Evolutionary conservation across 2,329 filamentous ascomycete species (phyloP).

Genomic region (Neofusicoccum kwambonambiense): DNA sequence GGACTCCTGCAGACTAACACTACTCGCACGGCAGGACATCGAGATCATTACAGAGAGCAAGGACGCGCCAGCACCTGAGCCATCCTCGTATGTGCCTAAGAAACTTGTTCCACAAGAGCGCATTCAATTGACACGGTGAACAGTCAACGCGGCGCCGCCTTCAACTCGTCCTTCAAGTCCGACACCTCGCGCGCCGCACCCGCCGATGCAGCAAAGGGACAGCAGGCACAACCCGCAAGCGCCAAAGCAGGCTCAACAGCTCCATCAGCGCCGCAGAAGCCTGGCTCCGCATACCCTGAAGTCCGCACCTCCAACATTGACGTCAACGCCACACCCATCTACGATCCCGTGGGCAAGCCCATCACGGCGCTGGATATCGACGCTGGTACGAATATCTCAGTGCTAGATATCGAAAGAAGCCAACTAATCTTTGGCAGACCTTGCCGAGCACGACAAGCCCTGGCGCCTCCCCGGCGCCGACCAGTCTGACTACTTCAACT

Average conservation of each 20-base stretch:
- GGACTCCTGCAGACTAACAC: constrained; percentile 23
- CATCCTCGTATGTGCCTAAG: constrained; percentile 29
- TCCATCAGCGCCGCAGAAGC: constrained; percentile 16
- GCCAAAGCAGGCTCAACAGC: constrained; percentile 17
- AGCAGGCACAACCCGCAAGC: constrained; percentile 19
- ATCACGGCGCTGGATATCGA: constrained; percentile 58
- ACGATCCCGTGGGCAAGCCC: constrained; percentile 68
- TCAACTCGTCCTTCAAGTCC: constrained; percentile 37
- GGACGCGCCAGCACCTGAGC: constrained; percentile 37
- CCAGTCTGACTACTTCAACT: constrained; percentile 97
- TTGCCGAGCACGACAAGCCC: constrained; percentile 75
- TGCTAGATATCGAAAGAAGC: constrained; percentile 38
- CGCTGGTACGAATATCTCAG: constrained; percentile 31
- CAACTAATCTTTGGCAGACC: constrained; percentile 30
- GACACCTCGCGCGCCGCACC: constrained; percentile 30
- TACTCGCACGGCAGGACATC: constrained; percentile 42
- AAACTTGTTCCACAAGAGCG: background rate
- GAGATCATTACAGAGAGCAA: constrained; percentile 54
- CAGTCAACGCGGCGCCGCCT: constrained; percentile 25
- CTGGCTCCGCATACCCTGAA: constrained; percentile 64
- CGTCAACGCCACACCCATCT: constrained; percentile 76
- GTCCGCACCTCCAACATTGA: constrained; percentile 77
- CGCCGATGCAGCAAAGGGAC: constrained; percentile 25
- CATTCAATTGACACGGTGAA: constrained; percentile 20
- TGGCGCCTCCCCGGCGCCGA: constrained; percentile 95